Evolutionary conservation across 2,329 filamentous ascomycete genomes (phyloP).

Genomic region (Cordyceps cateniannulata): DNA sequence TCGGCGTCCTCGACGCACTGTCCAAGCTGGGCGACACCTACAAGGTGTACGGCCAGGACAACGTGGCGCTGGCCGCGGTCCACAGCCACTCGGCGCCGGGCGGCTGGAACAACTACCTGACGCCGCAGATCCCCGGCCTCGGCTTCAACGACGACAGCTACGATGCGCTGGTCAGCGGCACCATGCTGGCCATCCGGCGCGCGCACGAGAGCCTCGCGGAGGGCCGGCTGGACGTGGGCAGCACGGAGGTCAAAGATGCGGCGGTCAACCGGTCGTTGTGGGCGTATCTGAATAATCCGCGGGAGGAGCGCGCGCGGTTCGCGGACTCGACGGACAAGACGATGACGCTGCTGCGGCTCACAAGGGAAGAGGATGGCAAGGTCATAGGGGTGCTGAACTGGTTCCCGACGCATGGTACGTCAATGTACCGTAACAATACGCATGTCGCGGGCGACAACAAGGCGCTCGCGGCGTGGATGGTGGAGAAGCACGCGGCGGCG

Average conservation of each 20-base stretch:
- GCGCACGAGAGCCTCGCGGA: conserved; percentile 58
- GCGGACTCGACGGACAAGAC: conserved; percentile 44
- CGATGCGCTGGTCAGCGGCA: conserved; percentile 79
- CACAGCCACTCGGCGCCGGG: conserved; percentile 89
- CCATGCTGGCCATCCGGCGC: conserved; percentile 70
- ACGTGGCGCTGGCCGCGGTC: conserved; percentile 84
- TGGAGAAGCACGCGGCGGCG: conserved; percentile 61
- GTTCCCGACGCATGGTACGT: conserved; percentile 90
- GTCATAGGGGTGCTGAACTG: conserved; percentile 78
- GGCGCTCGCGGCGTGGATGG: conserved; percentile 78
- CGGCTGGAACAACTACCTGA: conserved; percentile 88
- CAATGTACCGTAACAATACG: conserved; percentile 85
- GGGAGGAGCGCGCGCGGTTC: conserved; percentile 66
- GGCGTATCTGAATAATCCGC: conserved; percentile 80
- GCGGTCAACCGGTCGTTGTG: conserved; percentile 87
- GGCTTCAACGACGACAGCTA: conserved; percentile 86
- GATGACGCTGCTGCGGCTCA: conserved; percentile 73
- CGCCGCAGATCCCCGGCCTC: conserved; percentile 82
- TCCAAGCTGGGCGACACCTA: conserved; percentile 64
- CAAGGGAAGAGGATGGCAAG: conserved; percentile 65
- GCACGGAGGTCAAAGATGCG: conserved; percentile 58
- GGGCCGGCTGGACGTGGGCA: conserved; percentile 14
- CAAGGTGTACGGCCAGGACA: conserved; percentile 67
- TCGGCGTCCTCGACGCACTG: conserved; percentile 75
- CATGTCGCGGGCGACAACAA: conserved; percentile 94